Conservation (phyloP, 2,329 filamentous ascomycete species). For the Exophiala spinifera region DNA sequence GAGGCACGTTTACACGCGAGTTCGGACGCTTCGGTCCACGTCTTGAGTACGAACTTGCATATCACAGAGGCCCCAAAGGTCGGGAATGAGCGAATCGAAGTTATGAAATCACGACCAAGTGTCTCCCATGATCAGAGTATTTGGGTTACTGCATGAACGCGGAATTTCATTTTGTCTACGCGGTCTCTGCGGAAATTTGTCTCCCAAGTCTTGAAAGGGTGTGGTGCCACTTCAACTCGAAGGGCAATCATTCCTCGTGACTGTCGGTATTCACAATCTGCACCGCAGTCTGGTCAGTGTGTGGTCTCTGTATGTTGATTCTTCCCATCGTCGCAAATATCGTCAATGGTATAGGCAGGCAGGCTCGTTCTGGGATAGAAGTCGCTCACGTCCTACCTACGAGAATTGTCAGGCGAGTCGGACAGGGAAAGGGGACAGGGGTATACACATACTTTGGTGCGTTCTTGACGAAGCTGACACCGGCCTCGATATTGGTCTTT, state of each 20-base stretch:
- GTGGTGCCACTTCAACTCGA: slow-evolving; percentile 7
- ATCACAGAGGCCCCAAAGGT: too few species aligned
- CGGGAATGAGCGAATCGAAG: too few species aligned
- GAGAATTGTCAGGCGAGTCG: slow-evolving; percentile 26
- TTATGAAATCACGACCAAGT: too few species aligned
- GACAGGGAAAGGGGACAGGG: slow-evolving; percentile 13
- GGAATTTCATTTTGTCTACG: slow-evolving; percentile 13
- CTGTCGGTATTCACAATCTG: slow-evolving; percentile 18
- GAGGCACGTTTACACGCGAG: too few species aligned
- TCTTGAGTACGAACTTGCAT: too few species aligned
- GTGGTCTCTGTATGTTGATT: slow-evolving; percentile 12
- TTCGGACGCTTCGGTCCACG: too few species aligned
- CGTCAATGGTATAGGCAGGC: slow-evolving; percentile 11
- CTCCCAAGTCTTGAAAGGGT: background rate
- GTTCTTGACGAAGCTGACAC: slow-evolving; percentile 83
- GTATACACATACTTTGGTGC: slow-evolving; percentile 51
- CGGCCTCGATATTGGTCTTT: slow-evolving; percentile 92
- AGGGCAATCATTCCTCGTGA: slow-evolving; percentile 6
- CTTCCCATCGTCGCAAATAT: slow-evolving; percentile 3
- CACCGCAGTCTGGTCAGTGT: slow-evolving; percentile 21
- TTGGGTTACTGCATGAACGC: slow-evolving; percentile 1
- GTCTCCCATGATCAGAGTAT: background rate
- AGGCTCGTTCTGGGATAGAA: slow-evolving; percentile 26
- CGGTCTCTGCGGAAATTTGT: slow-evolving; percentile 2
- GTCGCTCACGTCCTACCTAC: slow-evolving; percentile 25